These are phyloP conservation scores for Obelidium mucronatum DNA, from an alignment of 192 early-diverging fungal genomes.

Conservation along the genomic window DNA sequence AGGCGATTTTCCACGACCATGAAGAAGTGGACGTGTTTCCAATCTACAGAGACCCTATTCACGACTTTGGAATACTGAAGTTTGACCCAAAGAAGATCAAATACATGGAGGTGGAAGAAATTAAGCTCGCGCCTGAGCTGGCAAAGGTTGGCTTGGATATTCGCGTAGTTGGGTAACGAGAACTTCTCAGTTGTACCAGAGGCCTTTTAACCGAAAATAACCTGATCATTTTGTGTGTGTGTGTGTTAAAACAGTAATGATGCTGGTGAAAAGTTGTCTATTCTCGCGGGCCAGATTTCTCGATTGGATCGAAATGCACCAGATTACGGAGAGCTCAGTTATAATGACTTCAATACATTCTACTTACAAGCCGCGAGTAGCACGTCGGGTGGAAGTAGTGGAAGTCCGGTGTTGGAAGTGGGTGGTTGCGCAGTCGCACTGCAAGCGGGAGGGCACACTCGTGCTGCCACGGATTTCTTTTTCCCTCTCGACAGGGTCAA, in stretches of 20 bases:
- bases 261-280: slow-evolving; percentile 82
- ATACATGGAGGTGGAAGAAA: slow-evolving; percentile 74
- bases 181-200: neutral
- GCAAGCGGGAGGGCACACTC: slow-evolving; percentile 77
- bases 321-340: slow-evolving; percentile 80
- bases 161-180: slow-evolving; percentile 62
- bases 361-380: slow-evolving; percentile 80
- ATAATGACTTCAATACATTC: slow-evolving; percentile 66
- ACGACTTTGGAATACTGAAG: slow-evolving; percentile 80
- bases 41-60: slow-evolving; percentile 73
- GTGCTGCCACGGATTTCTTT: slow-evolving; percentile 86
- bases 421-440: slow-evolving; percentile 82
- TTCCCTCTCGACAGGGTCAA: slow-evolving; percentile 76
- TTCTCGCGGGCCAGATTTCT: slow-evolving; percentile 82
- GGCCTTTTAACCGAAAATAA: neutral
- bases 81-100: slow-evolving; percentile 78
- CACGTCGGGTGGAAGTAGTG: slow-evolving; percentile 79
- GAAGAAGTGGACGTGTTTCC: slow-evolving; percentile 76
- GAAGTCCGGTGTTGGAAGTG: slow-evolving; percentile 83
- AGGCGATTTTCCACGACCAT: slow-evolving; percentile 81
- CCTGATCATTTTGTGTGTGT: too few species aligned
- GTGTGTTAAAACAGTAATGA: slow-evolving; percentile 61
- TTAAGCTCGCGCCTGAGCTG: slow-evolving; percentile 69
- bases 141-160: slow-evolving; percentile 85
- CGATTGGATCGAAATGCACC: slow-evolving; percentile 83